Conservation (phyloP, 164 flowering plant species). For the Tetracentron sinense region DNA sequence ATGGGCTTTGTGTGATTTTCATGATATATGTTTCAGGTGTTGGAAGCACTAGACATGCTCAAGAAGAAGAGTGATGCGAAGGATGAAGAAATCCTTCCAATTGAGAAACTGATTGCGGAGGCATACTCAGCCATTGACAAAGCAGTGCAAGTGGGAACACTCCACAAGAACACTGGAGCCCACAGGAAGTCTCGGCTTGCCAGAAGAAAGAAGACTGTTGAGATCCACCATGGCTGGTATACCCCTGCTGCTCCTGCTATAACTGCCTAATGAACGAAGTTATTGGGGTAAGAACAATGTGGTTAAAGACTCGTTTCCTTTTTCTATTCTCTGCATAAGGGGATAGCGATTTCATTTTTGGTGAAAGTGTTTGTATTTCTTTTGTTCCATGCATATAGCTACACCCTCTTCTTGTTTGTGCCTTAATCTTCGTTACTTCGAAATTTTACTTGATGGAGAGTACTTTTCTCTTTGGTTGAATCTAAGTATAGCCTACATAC, state of each 20-base stretch:
- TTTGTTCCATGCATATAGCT: background rate
- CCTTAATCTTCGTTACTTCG: no score
- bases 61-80: slow-evolving; percentile 69
- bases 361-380: background rate
- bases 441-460: no score
- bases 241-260: slow-evolving; percentile 46
- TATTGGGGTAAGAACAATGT: background rate
- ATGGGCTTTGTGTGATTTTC: no score
- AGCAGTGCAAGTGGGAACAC: slow-evolving; percentile 68
- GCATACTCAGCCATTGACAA: slow-evolving; percentile 89
- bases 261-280: slow-evolving; percentile 12
- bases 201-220: slow-evolving; percentile 82
- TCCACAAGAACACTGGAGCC: slow-evolving; percentile 91
- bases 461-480: no score
- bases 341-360: background rate
- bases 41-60: slow-evolving; percentile 64
- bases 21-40: slow-evolving; percentile 44
- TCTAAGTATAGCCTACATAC: no score
- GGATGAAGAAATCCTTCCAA: slow-evolving; percentile 57
- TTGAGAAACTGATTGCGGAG: slow-evolving; percentile 83
- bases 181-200: slow-evolving; percentile 88
- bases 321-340: background rate
- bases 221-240: slow-evolving; percentile 93
- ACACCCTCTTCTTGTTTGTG: no score
- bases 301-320: background rate